Percentiles rank a stretch among this genome's conserved stretches.
These are phyloP conservation scores for Barnettozyma populi DNA, from an alignment of 805 yeast species.

Conservation along the genomic window DNA sequence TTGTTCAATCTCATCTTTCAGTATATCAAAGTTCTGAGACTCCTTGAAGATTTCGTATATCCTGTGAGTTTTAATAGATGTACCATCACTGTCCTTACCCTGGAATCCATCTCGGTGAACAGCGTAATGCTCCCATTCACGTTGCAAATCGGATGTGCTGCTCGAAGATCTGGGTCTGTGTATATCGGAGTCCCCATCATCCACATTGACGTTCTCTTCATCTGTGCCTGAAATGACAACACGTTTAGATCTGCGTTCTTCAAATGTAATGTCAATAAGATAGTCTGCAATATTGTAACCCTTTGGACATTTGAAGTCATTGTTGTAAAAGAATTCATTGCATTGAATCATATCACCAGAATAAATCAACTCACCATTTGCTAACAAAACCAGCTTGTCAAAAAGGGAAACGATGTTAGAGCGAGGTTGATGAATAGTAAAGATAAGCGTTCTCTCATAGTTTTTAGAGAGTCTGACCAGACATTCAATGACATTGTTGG, in stretches of 20 bases:
- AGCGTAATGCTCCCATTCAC: slow-evolving; percentile 86
- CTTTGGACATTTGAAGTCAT: slow-evolving; percentile 78
- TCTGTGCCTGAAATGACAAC: slow-evolving; percentile 21
- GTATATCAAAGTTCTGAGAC: slow-evolving; percentile 27
- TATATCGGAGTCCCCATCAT: slow-evolving; percentile 24
- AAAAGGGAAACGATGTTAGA: slow-evolving; percentile 91
- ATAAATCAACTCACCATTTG: slow-evolving; percentile 81
- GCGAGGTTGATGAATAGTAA: slow-evolving; percentile 96
- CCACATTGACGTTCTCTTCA: slow-evolving; percentile 27
- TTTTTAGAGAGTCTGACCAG: slow-evolving; percentile 73
- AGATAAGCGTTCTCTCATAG: slow-evolving; percentile 80
- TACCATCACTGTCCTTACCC: slow-evolving; percentile 11
- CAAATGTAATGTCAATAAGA: slow-evolving; percentile 84
- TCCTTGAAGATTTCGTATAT: slow-evolving; percentile 29
- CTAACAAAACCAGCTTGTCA: slow-evolving; percentile 72
- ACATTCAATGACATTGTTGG: slow-evolving; percentile 83
- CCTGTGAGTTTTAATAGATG: slow-evolving; percentile 7
- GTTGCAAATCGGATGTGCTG: slow-evolving; percentile 48
- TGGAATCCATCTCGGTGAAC: slow-evolving; percentile 56
- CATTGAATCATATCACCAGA: slow-evolving; percentile 81
- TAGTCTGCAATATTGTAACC: slow-evolving; percentile 95
- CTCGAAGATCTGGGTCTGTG: slow-evolving; percentile 27
- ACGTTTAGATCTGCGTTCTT: slow-evolving; percentile 24
- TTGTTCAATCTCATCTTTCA: slow-evolving; percentile 28
- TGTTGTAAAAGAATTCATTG: slow-evolving; percentile 63